Evolutionary conservation across 1,284 basidiomycete species (phyloP), one percentile per base, ranked within the genome.

Genomic region (Heterobasidion irregulare): DNA sequence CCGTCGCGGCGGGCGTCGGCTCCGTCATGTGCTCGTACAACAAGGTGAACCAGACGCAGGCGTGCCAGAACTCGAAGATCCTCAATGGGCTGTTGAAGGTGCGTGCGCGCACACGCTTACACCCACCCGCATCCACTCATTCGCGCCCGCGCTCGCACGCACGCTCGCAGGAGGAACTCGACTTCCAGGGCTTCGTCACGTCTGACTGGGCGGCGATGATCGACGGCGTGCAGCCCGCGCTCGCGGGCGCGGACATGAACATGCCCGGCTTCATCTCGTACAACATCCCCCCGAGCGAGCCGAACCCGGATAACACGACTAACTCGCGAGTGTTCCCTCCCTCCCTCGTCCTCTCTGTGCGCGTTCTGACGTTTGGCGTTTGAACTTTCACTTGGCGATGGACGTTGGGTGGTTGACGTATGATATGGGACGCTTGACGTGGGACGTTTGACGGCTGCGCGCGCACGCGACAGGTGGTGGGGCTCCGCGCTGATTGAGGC

Each of bases 71-170:
- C 62, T 65, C 69, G 44, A 67, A 75, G 52, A 60, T 74, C 10
- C 68, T 81, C 57, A 83, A 80, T 64, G 66, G 70, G 15, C 64
- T 81, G 12, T 67, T 83, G 57, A 83, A 83, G 33, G 51, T 33
- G 32, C 36, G 16, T 8, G 12, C 38, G 4, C 38, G n/a, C 12
- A n/a, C n/a, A n/a, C n/a, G n/a, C n/a, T n/a, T n/a, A n/a, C n/a
- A n/a, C n/a, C n/a, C n/a, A n/a, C n/a, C n/a, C n/a, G n/a, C n/a
- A n/a, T n/a, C n/a, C n/a, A n/a, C n/a, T n/a, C n/a, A n/a, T n/a
- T n/a, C n/a, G n/a, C n/a, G n/a, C n/a, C n/a, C n/a, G n/a, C 15
- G 15, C 10, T 41, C 4, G 5, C 15, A 2, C 38, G 10, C 38
- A n/a, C 41, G 26, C 9, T 19, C 19, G 18, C 26, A 56, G 67